Percentiles rank a stretch among this genome's conserved stretches.
These are phyloP conservation scores for Ophiostoma ulmi DNA, from an alignment of 2,329 filamentous ascomycete species.

Conservation along the genomic window DNA sequence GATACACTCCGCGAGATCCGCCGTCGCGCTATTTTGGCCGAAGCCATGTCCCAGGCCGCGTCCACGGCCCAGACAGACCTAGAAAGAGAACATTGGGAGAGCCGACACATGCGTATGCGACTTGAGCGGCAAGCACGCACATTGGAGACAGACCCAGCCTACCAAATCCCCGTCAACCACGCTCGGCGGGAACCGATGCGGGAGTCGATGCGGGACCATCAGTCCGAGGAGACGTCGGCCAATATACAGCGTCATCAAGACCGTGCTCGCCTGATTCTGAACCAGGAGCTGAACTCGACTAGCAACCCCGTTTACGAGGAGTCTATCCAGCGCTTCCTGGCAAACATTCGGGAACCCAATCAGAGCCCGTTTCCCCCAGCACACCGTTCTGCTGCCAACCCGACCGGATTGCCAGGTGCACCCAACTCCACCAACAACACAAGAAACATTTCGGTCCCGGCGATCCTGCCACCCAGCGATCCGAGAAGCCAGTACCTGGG, in stretches of 20 bases:
- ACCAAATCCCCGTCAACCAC: background rate
- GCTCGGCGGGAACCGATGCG: background rate
- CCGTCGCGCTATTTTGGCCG: constrained; percentile 26
- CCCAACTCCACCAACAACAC: background rate
- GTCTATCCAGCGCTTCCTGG: constrained; percentile 12
- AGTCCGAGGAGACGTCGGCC: background rate
- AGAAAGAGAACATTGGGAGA: background rate
- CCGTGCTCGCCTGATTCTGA: background rate
- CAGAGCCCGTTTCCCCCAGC: background rate
- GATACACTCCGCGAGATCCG: constrained; percentile 26
- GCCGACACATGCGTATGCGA: background rate
- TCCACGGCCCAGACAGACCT: background rate
- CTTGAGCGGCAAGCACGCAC: constrained; percentile 4
- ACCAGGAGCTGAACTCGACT: background rate
- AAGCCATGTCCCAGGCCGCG: constrained; percentile 10
- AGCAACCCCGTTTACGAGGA: background rate
- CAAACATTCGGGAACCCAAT: constrained; percentile 8
- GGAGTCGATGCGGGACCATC: background rate
- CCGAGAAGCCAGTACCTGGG: background rate
- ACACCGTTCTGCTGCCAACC: background rate
- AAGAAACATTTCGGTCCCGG: background rate
- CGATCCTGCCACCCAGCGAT: background rate
- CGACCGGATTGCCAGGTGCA: background rate
- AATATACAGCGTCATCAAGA: background rate
- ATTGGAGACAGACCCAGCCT: background rate